A percentile compares a stretch with the other conserved stretches of the same genome.
These are phyloP conservation scores for Talaromyces islandicus DNA, from an alignment of 2,329 filamentous ascomycete genomes.

Conservation along the genomic window DNA sequence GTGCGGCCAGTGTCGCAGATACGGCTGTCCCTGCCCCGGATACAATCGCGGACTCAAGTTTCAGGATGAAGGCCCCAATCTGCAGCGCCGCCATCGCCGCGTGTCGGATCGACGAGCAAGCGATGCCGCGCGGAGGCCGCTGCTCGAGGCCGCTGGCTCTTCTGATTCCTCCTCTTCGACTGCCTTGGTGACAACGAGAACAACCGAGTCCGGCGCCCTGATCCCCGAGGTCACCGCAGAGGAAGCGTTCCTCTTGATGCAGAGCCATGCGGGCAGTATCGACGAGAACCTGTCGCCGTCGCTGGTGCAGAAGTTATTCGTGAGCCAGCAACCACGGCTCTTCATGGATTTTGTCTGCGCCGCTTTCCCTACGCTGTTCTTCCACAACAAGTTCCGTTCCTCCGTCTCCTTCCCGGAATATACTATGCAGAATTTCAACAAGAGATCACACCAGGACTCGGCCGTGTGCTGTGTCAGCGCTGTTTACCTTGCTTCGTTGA, in stretches of 20 bases:
- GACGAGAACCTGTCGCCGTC: slow-evolving; percentile 22
- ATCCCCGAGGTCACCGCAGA: slow-evolving; percentile 9
- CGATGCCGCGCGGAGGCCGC: neutral
- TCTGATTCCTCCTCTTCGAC: neutral
- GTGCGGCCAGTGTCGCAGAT: slow-evolving; percentile 25
- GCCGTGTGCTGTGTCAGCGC: slow-evolving; percentile 22
- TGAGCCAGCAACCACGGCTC: slow-evolving; percentile 20
- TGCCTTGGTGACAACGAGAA: neutral
- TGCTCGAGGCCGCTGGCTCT: neutral
- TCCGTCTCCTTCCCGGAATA: slow-evolving; percentile 24
- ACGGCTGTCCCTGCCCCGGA: slow-evolving; percentile 22
- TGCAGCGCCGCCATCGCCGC: slow-evolving; percentile 19
- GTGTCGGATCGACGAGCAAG: slow-evolving; percentile 11
- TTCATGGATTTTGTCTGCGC: slow-evolving; percentile 23
- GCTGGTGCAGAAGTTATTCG: slow-evolving; percentile 20
- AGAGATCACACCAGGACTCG: slow-evolving; percentile 13
- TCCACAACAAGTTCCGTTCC: slow-evolving; percentile 21
- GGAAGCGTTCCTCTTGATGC: slow-evolving; percentile 9
- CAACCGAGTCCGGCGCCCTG: neutral
- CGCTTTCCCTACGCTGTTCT: slow-evolving; percentile 22
- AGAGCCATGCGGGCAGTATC: slow-evolving; percentile 11
- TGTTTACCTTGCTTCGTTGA: slow-evolving; percentile 18
- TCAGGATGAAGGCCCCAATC: slow-evolving; percentile 24
- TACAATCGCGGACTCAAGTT: slow-evolving; percentile 21
- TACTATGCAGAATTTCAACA: slow-evolving; percentile 15